These are phyloP conservation scores for Cladosporium sp. DNA, from an alignment of 2,329 filamentous ascomycete species.

Conservation along the genomic window DNA sequence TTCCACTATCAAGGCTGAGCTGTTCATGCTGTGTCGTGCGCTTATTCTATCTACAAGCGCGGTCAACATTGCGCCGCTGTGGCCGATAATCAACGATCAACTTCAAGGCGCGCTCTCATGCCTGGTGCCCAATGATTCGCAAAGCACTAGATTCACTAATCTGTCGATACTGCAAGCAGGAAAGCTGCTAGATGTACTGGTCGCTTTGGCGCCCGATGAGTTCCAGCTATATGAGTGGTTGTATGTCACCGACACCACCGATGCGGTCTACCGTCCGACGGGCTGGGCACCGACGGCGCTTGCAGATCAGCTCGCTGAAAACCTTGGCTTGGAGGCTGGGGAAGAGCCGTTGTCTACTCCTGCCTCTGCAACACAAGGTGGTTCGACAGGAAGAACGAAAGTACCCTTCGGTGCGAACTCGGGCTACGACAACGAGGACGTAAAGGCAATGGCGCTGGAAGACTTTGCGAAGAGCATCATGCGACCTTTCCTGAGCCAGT, in stretches of 20 bases:
- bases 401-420: neutral
- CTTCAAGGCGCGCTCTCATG: slow-evolving; percentile 78
- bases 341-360: slow-evolving; percentile 4
- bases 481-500: slow-evolving; percentile 83
- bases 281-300: slow-evolving; percentile 71
- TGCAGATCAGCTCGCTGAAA: slow-evolving; percentile 81
- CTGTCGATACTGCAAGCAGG: slow-evolving; percentile 82
- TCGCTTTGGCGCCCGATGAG: slow-evolving; percentile 85
- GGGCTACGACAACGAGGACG: slow-evolving; percentile 52
- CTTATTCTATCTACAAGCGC: slow-evolving; percentile 77
- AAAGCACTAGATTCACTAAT: slow-evolving; percentile 73
- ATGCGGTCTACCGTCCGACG: slow-evolving; percentile 82
- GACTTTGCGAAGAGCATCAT: slow-evolving; percentile 75
- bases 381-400: neutral
- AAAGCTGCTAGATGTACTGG: slow-evolving; percentile 87
- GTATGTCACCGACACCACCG: slow-evolving; percentile 94
- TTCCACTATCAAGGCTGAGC: slow-evolving; percentile 81
- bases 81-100: slow-evolving; percentile 87
- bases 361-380: neutral
- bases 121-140: slow-evolving; percentile 67
- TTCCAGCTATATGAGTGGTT: slow-evolving; percentile 99
- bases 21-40: slow-evolving; percentile 84
- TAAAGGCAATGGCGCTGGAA: slow-evolving; percentile 56
- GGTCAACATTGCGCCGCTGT: slow-evolving; percentile 78
- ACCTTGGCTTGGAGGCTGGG: slow-evolving; percentile 4